A percentile compares a stretch with the other conserved stretches of the same genome.
Evolutionary conservation across 306 rosid genomes (phyloP).

Genomic region (Ormosia emarginata): DNA sequence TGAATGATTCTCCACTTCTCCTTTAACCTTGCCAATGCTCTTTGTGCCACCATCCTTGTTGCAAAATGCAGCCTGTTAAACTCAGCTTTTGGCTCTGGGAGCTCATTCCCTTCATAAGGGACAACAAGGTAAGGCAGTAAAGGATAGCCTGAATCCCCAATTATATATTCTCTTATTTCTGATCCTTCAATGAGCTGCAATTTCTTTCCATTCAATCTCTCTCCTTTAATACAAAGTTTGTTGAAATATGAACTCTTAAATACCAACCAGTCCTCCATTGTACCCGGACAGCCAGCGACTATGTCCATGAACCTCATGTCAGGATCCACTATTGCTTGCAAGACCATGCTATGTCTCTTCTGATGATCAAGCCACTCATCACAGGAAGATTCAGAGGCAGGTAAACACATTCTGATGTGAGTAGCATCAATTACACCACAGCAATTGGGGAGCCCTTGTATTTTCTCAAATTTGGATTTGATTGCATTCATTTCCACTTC

Average conservation of each 20-base stretch:
- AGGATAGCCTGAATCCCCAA: conserved; percentile 86
- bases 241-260: conserved; percentile 65
- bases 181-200: conserved; percentile 45
- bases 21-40: conserved; percentile 72
- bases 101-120: conserved; percentile 72
- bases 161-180: conserved; percentile 67
- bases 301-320: conserved; percentile 83
- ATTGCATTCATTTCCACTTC: conserved; percentile 58
- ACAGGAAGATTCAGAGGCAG: conserved; percentile 56
- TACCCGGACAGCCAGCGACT: conserved; percentile 87
- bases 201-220: conserved; percentile 61
- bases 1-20: conserved; percentile 84
- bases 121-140: conserved; percentile 67
- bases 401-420: conserved; percentile 72
- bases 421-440: conserved; percentile 74
- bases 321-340: conserved; percentile 89
- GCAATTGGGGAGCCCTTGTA: conserved; percentile 79
- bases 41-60: conserved; percentile 64
- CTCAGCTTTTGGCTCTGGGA: conserved; percentile 42
- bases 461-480: conserved; percentile 69
- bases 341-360: conserved; percentile 81
- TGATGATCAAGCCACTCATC: conserved; percentile 79
- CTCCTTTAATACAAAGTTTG: conserved; percentile 61
- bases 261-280: conserved; percentile 60
- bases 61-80: conserved; percentile 65